Percentiles rank a stretch among this genome's conserved stretches.
Conservation (phyloP, 495 filamentous ascomycete species). For the Penicillium dipodomyicola region DNA sequence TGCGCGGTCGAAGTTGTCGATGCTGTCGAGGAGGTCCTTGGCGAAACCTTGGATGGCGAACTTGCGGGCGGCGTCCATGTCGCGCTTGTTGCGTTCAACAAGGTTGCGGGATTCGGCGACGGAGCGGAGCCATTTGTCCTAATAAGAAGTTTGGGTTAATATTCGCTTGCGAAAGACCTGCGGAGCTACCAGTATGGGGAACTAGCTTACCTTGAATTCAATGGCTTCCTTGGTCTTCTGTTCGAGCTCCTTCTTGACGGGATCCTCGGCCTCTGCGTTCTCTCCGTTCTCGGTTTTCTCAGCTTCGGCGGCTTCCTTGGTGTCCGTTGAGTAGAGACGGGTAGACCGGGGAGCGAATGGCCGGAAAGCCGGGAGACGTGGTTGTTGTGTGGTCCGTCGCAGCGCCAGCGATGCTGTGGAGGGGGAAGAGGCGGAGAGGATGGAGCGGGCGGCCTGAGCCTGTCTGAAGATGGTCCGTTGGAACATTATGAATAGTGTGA, state of each 20-base stretch:
- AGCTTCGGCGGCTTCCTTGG: constrained; percentile 31
- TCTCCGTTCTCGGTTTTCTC: constrained; percentile 39
- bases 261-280: constrained; percentile 46
- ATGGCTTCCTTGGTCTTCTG: constrained; percentile 77
- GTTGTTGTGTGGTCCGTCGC: constrained; percentile 40
- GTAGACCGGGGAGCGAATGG: constrained; percentile 31
- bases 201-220: constrained; percentile 73
- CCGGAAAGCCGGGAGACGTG: constrained; percentile 32
- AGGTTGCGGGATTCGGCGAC: constrained; percentile 97
- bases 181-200: not conserved
- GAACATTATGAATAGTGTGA: constrained; percentile 38
- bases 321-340: constrained; percentile 47
- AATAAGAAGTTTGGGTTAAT: not conserved
- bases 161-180: constrained; percentile 6
- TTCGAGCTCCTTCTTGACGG: constrained; percentile 66
- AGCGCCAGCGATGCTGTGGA: constrained; percentile 34
- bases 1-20: constrained; percentile 97
- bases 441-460: constrained; percentile 41
- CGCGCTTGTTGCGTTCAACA: constrained; percentile 89
- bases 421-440: constrained; percentile 34
- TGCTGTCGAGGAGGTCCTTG: constrained; percentile 84
- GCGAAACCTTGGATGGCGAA: constrained; percentile 96
- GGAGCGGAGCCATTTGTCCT: constrained; percentile 91
- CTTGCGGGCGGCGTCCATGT: constrained; percentile 79
- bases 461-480: constrained; percentile 47